Conservation (phyloP, 2,329 filamentous ascomycete genomes). For the Diaporthe longicolla region DNA sequence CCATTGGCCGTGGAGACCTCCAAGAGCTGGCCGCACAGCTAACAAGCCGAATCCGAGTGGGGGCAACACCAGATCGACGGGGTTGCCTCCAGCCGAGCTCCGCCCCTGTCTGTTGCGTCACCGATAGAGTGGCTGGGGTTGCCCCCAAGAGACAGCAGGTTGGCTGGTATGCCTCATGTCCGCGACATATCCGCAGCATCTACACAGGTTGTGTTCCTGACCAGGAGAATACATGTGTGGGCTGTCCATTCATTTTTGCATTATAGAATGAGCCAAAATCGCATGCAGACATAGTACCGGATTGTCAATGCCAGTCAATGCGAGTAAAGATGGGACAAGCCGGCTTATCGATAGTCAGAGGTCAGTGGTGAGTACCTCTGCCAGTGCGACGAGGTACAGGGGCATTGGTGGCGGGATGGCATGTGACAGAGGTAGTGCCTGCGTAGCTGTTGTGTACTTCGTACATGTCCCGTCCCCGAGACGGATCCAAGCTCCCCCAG, state of each 20-base stretch:
- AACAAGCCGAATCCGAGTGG: constrained; percentile 6
- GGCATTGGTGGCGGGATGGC: neutral
- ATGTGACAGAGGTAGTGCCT: constrained; percentile 27
- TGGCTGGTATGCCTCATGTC: neutral
- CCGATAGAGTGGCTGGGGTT: constrained; percentile 29
- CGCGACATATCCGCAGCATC: neutral
- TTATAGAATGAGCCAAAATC: neutral
- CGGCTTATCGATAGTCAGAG: constrained; percentile 25
- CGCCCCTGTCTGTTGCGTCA: constrained; percentile 34
- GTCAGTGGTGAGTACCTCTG: neutral
- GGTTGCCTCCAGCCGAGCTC: constrained; percentile 17
- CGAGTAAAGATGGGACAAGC: neutral
- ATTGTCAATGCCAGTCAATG: constrained; percentile 12
- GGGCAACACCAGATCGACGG: constrained; percentile 11
- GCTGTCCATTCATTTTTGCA: neutral
- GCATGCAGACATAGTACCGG: neutral
- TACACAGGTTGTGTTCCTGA: neutral
- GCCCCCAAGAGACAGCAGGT: constrained; percentile 15
- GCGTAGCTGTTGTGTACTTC: neutral
- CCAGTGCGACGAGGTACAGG: neutral
- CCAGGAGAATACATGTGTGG: neutral
- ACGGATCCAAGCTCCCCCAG: constrained; percentile 22
- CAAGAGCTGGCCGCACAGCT: too few relatives aligned
- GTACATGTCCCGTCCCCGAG: constrained; percentile 1
- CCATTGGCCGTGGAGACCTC: neutral